Conservation (phyloP, 495 filamentous ascomycete genomes). For the Penicillium canescens region DNA sequence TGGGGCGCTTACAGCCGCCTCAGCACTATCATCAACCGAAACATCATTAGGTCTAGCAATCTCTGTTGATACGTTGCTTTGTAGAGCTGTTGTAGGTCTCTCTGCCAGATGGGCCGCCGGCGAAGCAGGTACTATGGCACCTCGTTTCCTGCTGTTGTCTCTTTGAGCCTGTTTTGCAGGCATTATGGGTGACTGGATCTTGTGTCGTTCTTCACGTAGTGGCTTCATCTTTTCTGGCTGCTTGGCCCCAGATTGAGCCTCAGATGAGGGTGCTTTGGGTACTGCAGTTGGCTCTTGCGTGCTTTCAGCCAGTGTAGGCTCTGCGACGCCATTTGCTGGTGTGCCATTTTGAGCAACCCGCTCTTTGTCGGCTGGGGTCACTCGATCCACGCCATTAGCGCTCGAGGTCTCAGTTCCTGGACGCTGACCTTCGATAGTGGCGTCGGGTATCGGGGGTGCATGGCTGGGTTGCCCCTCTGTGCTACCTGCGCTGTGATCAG, state of each 20-base stretch:
- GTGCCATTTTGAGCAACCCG: background rate
- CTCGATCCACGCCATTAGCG: background rate
- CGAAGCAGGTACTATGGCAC: background rate
- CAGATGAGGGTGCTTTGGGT: slow-evolving; percentile 8
- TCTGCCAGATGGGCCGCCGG: background rate
- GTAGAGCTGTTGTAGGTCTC: background rate
- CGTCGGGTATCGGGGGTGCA: background rate
- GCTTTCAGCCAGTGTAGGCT: background rate
- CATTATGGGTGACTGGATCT: slow-evolving; percentile 18
- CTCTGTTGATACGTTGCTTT: background rate
- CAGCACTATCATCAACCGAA: background rate
- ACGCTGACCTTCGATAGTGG: background rate
- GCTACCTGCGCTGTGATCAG: slow-evolving; percentile 9
- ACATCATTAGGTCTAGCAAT: background rate
- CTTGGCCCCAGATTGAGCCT: slow-evolving; percentile 3
- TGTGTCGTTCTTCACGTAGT: slow-evolving; percentile 13
- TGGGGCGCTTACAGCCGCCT: background rate
- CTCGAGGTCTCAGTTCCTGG: background rate
- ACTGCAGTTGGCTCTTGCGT: background rate
- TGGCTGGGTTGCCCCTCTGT: background rate
- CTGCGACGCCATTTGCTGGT: background rate
- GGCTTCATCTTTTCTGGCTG: background rate
- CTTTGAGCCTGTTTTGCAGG: background rate
- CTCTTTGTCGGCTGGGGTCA: background rate
- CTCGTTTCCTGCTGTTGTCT: background rate